phyloP scores from a whole-genome alignment of 257 asterid species.

The Solanum virginianum region DNA sequence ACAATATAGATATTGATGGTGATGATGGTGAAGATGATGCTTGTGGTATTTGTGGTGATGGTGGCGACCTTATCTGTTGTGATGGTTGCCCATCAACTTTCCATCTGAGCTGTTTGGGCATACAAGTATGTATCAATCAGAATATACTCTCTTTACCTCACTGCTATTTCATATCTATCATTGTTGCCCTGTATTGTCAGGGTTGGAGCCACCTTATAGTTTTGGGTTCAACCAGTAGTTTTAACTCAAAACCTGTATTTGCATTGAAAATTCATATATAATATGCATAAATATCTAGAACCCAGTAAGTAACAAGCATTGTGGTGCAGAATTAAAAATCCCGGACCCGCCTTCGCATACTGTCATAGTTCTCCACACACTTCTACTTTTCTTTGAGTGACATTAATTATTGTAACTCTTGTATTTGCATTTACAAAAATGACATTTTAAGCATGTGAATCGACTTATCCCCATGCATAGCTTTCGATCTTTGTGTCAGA shows the following conservation, averaged over 20 bases:
- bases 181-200: neutral
- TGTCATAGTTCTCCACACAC: neutral
- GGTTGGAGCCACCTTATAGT: neutral
- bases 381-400: neutral
- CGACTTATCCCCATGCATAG: neutral
- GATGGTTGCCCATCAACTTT: constrained; percentile 13
- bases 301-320: neutral
- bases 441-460: neutral
- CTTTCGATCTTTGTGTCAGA: neutral
- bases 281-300: neutral
- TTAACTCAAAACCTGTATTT: neutral
- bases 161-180: neutral
- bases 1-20: neutral
- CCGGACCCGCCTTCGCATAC: neutral
- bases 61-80: constrained; percentile 15
- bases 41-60: constrained; percentile 12
- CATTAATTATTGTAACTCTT: neutral
- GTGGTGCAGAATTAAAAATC: neutral
- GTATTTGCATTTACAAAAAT: neutral
- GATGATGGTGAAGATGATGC: constrained; percentile 11
- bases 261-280: neutral
- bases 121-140: neutral
- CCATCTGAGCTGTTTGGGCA: constrained; percentile 6
- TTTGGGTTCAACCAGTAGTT: neutral
- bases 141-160: neutral